Evolutionary conservation across 2,329 filamentous ascomycete genomes (phyloP), one percentile per base, ranked within the genome.

Genomic region (Colletotrichum musicola): DNA sequence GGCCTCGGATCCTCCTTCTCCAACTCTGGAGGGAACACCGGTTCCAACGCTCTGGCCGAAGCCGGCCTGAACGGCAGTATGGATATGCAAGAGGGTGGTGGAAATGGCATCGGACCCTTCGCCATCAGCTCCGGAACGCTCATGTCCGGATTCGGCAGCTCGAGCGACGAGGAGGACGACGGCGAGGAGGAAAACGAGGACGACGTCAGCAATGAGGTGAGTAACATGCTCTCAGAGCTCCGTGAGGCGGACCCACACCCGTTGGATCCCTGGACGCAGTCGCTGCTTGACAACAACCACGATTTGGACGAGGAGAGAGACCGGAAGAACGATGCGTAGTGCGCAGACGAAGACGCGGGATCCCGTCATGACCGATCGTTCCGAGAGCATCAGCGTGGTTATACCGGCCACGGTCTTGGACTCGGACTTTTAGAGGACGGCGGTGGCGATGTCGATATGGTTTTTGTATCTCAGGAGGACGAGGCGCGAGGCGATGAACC

Each of bases 161-260:
- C 93, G 56, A 97, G 94, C 75, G 94, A 97, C 74, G 95, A 98
- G 80, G 96, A 98, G 73, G 96, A 98, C 72, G 95, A 98, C 74
- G 95, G 98, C 71, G 92, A 94, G 81, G 93, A 97, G 69, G 93
- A 93, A 66, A 92, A 92, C 72, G 91, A 95, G 72, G 92, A 93
- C 73, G 92, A 93, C 70, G 88, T 89, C 46, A 88, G 87, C 76
- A 89, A 85, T 71, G 89, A 91, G 89, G 89, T 91, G 81, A 87
- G 89, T 85, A 64, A 74, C 77, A 76, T 69, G 65, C 65, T 70
- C 50, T 71, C 63, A 56, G 69, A 69, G 64, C 53, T 68, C 12
- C 64, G 64, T 69, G 67, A 68, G 62, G 57, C 54, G 64, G 63
- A 69, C 54, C 27, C 67, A 16, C 63, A 63, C 14, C 56, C 63